Evolutionary conservation across 2,329 filamentous ascomycete species (phyloP).

Genomic region (Teratosphaeria pseudoeucalypti): DNA sequence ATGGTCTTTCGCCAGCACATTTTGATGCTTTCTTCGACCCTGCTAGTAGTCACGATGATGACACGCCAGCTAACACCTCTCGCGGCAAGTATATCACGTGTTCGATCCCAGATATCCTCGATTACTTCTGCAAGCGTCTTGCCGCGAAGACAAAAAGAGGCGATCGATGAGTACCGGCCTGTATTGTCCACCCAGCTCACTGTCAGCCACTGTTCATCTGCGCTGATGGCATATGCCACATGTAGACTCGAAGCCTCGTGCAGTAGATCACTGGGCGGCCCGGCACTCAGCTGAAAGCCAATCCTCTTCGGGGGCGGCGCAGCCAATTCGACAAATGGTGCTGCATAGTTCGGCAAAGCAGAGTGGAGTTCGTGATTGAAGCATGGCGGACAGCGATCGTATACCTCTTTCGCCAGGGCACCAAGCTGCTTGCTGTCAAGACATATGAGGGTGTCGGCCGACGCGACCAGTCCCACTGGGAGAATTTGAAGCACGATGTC

Average conservation of each 20-base stretch:
- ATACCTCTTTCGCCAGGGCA: constrained; percentile 61
- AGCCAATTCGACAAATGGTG: constrained; percentile 64
- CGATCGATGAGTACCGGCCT: constrained; percentile 61
- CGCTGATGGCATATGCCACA: constrained; percentile 65
- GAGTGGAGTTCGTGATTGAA: constrained; percentile 13
- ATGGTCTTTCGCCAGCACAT: constrained; percentile 16
- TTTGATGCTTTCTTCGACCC: constrained; percentile 8
- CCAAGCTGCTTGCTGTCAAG: constrained; percentile 50
- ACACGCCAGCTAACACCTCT: constrained; percentile 69
- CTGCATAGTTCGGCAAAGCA: constrained; percentile 42
- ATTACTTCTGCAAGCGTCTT: constrained; percentile 56
- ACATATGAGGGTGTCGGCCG: constrained; percentile 52
- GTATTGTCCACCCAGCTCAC: constrained; percentile 72
- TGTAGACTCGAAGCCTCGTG: constrained; percentile 74
- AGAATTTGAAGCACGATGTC: constrained; percentile 72
- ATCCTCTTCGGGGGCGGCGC: constrained; percentile 59
- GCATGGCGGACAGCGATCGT: constrained; percentile 56
- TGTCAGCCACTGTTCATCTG: constrained; percentile 67
- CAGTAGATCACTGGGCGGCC: constrained; percentile 61
- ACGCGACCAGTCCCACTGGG: constrained; percentile 57
- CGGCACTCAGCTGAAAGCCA: constrained; percentile 60
- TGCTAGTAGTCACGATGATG: constrained; percentile 45
- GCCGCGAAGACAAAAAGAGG: constrained; percentile 59
- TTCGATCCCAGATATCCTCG: constrained; percentile 68
- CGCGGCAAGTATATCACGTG: constrained; percentile 55